Evolutionary conservation across 2,329 filamentous ascomycete species (phyloP).

Genomic region (Ascochyta lentis): DNA sequence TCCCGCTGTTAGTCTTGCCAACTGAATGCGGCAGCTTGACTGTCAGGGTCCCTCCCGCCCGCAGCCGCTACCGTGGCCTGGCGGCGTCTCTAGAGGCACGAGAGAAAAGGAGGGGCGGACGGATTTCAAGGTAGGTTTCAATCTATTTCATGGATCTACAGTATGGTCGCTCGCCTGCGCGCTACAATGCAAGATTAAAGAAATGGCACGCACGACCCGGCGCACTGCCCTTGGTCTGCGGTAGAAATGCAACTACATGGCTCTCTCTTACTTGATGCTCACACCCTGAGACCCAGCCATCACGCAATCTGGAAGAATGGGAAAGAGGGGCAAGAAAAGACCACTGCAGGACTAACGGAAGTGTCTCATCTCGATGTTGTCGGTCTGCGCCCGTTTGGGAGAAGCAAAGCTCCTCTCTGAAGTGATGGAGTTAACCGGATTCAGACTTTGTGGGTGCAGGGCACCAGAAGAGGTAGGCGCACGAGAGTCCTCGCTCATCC

Average conservation of each 20-base stretch:
- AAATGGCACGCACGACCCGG: constrained; percentile 12
- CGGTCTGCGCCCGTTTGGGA: constrained; percentile 37
- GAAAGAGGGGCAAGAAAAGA: not conserved
- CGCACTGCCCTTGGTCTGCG: constrained; percentile 21
- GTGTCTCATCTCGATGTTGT: constrained; percentile 44
- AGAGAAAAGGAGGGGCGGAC: not conserved
- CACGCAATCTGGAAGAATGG: not conserved
- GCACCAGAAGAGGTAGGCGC: constrained; percentile 34
- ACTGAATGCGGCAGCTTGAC: constrained; percentile 1
- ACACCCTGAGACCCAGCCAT: not conserved
- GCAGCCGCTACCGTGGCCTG: constrained; percentile 8
- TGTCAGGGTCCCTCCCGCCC: constrained; percentile 4
- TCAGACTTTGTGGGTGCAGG: constrained; percentile 12
- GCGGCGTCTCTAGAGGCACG: not conserved
- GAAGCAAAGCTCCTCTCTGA: constrained; percentile 31
- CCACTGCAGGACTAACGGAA: constrained; percentile 23
- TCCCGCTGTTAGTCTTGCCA: not conserved
- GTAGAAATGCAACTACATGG: not conserved
- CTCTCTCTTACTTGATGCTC: not conserved
- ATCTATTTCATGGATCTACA: constrained; percentile 2
- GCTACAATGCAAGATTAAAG: constrained; percentile 3
- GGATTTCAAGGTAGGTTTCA: not conserved
- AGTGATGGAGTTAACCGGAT: constrained; percentile 8
- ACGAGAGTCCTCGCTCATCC: constrained; percentile 30
- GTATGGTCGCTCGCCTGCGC: not conserved